These are phyloP conservation scores for Eucalyptus sp. DNA, from an alignment of 345 rosid genomes.

Conservation along the genomic window DNA sequence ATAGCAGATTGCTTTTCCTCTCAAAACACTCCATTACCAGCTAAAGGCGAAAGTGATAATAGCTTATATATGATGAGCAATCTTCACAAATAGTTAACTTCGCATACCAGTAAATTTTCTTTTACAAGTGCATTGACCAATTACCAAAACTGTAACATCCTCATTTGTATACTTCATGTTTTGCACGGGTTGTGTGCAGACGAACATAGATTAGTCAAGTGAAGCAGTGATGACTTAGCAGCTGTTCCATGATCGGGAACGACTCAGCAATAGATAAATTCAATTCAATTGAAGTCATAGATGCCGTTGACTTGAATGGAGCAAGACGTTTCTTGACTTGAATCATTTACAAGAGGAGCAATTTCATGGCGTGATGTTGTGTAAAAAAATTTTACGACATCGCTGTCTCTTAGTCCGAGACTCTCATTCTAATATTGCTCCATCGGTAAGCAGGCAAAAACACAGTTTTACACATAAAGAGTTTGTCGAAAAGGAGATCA, in stretches of 20 bases:
- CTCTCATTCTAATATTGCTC: background rate
- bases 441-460: background rate
- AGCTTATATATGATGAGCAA: background rate
- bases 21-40: background rate
- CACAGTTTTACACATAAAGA: background rate
- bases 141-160: background rate
- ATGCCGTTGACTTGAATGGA: background rate
- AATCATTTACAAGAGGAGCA: background rate
- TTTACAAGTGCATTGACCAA: background rate
- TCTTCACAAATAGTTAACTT: background rate
- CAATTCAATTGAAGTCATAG: background rate
- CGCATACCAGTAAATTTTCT: background rate
- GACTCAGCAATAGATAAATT: background rate
- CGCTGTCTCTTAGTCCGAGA: background rate
- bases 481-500: background rate
- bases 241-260: background rate
- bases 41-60: background rate
- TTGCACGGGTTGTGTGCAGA: background rate
- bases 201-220: background rate
- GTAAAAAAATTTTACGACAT: background rate
- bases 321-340: background rate
- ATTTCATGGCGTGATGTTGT: background rate
- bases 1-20: background rate
- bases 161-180: background rate
- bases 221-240: background rate